Evolutionary conservation across 768 basidiomycete genomes (phyloP), one percentile per base, ranked within the genome.

Genomic region (Cyclocybe aegerita): DNA sequence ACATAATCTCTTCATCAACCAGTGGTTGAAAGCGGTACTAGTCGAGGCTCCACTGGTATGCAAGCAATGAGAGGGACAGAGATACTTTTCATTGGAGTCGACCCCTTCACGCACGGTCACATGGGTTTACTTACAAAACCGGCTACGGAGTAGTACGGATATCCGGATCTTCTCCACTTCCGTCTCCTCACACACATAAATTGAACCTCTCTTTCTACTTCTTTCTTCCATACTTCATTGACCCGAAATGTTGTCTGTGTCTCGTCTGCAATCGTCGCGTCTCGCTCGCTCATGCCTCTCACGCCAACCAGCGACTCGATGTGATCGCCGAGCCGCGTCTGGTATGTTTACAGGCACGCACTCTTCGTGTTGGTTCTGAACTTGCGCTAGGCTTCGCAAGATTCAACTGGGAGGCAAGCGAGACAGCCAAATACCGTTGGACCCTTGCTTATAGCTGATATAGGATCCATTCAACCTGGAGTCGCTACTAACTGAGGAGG

Each of bases 401-500:
- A 57, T 77, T 75, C 50, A 61, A 76, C 40, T 78, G 76, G 76
- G 72, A 77, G 73, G 75, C 69, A 60, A 42, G 40, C 8, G 6
- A n/a, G 29, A 7, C 9, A 11, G 12, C 14, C 4, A 32, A 39
- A 44, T 39, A n/a, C 7, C 15, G 17, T 3, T 14, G 29, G 30
- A 14, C 17, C 9, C 14, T 46, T 40, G 11, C 34, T 44, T n/a
- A 46, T 39, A n/a, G 17, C 29, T 46, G 23, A 3, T 44, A 37
- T 50, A 94, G 91, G 95, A 98, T 64, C 90, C 94, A 0, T 71
- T 98, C 56, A 81, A 81, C 59, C 61, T 93, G 29, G 88, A 93
- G 52, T 82, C 83, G 0, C 76, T 90, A 36, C 71, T 98, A 54
- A 90, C 90, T 0, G 93, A 93, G 45, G 96, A 97, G 34, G 96